A percentile compares a stretch with the other conserved stretches of the same genome.
Evolutionary conservation across 306 rosid species (phyloP).

Genomic region (Echinosophora koreensis): DNA sequence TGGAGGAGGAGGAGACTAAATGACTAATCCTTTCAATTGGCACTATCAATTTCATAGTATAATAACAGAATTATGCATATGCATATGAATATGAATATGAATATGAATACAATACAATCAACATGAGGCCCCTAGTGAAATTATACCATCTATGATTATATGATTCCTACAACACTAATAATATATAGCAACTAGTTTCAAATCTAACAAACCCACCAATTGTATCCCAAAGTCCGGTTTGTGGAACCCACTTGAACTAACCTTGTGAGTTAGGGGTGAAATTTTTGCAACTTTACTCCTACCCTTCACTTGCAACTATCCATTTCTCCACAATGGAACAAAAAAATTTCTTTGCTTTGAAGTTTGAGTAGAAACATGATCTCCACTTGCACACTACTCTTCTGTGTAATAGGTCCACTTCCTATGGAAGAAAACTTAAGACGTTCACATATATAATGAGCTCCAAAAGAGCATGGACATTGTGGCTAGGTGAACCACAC

Average conservation of each 20-base stretch:
- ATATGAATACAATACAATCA: no score
- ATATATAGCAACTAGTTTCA: conserved; percentile 9
- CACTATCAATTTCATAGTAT: neutral
- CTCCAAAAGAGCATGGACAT: conserved; percentile 31
- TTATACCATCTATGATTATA: neutral
- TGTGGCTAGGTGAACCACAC: conserved; percentile 47
- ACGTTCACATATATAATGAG: conserved; percentile 47
- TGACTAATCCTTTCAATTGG: neutral
- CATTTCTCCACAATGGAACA: conserved; percentile 41
- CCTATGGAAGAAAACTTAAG: conserved; percentile 25
- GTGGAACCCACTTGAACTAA: conserved; percentile 57
- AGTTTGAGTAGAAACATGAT: conserved; percentile 57
- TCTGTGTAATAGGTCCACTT: conserved; percentile 30
- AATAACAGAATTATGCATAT: neutral
- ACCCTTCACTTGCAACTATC: conserved; percentile 51
- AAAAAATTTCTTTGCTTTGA: conserved; percentile 71
- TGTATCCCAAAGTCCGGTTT: neutral
- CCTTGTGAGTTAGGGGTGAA: conserved; percentile 26
- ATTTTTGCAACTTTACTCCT: conserved; percentile 57
- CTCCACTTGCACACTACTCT: conserved; percentile 55
- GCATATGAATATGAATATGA: no score
- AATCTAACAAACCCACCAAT: conserved; percentile 16
- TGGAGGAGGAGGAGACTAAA: conserved; percentile 14
- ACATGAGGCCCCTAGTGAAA: no score
- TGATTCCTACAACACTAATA: neutral